Conservation (phyloP, 139 green algal species). For the Gonium pectorale region DNA sequence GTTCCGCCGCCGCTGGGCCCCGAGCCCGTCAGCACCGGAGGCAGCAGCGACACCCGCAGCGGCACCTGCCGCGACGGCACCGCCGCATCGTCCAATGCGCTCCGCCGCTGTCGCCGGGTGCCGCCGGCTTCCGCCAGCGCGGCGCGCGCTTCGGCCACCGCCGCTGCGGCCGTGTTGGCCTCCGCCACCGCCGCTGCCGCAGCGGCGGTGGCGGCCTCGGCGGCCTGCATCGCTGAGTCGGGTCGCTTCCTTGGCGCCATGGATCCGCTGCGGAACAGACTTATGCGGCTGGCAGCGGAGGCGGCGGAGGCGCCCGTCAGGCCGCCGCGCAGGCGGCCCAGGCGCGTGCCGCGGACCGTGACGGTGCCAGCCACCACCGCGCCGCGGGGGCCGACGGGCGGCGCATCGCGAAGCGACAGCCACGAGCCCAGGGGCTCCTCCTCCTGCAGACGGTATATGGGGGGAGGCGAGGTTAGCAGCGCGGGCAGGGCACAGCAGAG, state of each 20-base stretch:
- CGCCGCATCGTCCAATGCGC: background rate
- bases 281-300: background rate
- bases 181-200: too few species aligned
- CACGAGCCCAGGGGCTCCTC: conserved; percentile 1
- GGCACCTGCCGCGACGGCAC: background rate
- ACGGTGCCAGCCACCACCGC: background rate
- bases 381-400: background rate
- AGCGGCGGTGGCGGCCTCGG: too few species aligned
- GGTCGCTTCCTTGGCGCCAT: too few species aligned
- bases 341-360: background rate
- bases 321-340: background rate
- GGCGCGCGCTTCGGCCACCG: background rate
- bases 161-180: background rate
- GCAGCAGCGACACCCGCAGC: conserved; percentile 38
- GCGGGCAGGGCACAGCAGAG: too few species aligned
- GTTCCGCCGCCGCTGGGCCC: background rate
- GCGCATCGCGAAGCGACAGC: background rate
- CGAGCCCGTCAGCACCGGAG: background rate
- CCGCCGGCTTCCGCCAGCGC: background rate
- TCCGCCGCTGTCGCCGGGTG: background rate
- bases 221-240: too few species aligned
- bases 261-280: background rate
- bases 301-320: conserved; percentile 6
- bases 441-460: too few species aligned
- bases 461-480: too few species aligned